Percentiles rank a stretch among this genome's conserved stretches.
phyloP scores from a whole-genome alignment of 192 early-diverging fungal genomes.

The Coemansia sp. region DNA sequence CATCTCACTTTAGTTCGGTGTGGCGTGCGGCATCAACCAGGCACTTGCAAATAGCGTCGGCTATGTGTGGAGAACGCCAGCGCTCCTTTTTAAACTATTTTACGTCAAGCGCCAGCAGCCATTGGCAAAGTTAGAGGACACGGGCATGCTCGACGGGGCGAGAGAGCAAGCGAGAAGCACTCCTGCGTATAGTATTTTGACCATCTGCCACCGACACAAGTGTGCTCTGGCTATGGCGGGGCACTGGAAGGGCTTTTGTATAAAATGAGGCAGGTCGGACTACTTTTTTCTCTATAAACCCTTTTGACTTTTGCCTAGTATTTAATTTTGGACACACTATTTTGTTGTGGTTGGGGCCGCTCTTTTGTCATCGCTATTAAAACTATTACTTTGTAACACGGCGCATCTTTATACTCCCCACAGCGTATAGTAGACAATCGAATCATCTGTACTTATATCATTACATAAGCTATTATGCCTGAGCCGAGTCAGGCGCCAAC shows the following conservation, averaged over 20 bases:
- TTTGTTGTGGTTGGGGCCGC: neutral
- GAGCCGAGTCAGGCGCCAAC: conserved; percentile 1
- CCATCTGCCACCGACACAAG: neutral
- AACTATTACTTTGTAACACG: neutral
- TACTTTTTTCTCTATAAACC: neutral
- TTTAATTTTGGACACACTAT: neutral
- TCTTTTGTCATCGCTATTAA: neutral
- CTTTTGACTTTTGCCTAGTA: neutral
- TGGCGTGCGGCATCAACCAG: conserved; percentile 4
- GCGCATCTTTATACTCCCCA: neutral
- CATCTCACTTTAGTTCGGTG: neutral
- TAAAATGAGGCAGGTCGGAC: neutral
- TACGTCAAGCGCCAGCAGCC: conserved; percentile 1
- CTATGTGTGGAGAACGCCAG: conserved; percentile 9
- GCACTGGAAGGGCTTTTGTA: neutral
- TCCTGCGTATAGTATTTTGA: neutral
- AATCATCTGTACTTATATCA: neutral
- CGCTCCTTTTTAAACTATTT: neutral
- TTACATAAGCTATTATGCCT: neutral
- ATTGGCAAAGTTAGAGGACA: neutral
- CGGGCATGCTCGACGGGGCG: neutral
- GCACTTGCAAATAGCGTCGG: conserved; percentile 5
- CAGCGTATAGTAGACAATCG: neutral
- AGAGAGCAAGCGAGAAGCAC: neutral
- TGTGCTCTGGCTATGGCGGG: neutral